A percentile compares a stretch with the other conserved stretches of the same genome.
phyloP scores from a whole-genome alignment of 306 rosid species.

The Abrus pulchellus region DNA sequence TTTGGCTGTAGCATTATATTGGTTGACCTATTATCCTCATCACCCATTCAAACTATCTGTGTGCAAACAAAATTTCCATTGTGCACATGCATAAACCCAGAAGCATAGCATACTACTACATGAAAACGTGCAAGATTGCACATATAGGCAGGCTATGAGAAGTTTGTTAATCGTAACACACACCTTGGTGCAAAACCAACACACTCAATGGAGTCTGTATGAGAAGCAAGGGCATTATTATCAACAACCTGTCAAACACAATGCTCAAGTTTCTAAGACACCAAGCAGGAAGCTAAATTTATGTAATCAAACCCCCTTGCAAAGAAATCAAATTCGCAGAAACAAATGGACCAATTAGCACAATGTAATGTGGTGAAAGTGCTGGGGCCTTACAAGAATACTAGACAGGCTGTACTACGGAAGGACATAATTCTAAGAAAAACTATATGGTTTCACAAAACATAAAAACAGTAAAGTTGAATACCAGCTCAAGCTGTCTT shows the following conservation, averaged over 20 bases:
- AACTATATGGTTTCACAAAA: background rate
- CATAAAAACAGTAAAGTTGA: slow-evolving; percentile 1
- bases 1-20: slow-evolving; percentile 4
- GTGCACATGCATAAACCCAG: background rate
- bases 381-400: background rate
- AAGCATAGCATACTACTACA: background rate
- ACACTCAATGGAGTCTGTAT: slow-evolving; percentile 83
- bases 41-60: background rate
- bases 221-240: slow-evolving; percentile 65
- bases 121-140: slow-evolving; percentile 36
- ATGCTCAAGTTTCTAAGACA: slow-evolving; percentile 38
- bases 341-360: slow-evolving; percentile 34
- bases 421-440: background rate
- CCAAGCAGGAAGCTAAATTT: slow-evolving; percentile 21
- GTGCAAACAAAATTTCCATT: background rate
- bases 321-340: slow-evolving; percentile 25
- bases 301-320: slow-evolving; percentile 12
- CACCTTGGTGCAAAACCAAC: slow-evolving; percentile 80
- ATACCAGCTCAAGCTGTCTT: slow-evolving; percentile 3
- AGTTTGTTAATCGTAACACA: slow-evolving; percentile 30
- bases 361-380: slow-evolving; percentile 11
- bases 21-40: background rate
- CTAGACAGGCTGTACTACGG: slow-evolving; percentile 6
- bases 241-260: slow-evolving; percentile 71
- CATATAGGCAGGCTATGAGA: slow-evolving; percentile 26